Conservation (phyloP, 163 green algal species). For the Chlorella variabilis region DNA sequence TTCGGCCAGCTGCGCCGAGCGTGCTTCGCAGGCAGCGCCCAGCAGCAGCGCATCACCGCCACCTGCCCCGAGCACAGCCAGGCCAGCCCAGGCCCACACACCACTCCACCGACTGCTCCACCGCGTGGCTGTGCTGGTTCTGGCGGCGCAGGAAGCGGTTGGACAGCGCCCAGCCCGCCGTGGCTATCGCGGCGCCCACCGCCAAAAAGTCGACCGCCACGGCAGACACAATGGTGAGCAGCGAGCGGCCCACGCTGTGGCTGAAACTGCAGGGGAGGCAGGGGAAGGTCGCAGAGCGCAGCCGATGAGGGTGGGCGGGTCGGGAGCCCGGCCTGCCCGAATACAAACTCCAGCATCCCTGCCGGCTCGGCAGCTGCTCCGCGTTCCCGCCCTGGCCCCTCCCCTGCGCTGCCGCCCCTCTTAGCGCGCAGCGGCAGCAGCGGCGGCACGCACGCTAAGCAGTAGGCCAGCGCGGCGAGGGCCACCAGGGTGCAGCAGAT, state of each 20-base stretch:
- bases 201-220: conserved; percentile 87
- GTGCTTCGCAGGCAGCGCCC: no score
- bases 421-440: neutral
- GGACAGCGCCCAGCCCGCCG: conserved; percentile 82
- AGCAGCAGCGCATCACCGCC: no score
- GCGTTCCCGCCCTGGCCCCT: no score
- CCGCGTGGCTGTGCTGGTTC: conserved; percentile 70
- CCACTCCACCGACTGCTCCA: conserved; percentile 93
- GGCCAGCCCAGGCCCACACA: no score
- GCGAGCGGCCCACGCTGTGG: conserved; percentile 65
- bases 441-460: conserved; percentile 67
- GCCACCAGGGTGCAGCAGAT: conserved; percentile 78
- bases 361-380: no score
- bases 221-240: conserved; percentile 73
- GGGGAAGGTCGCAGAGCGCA: neutral
- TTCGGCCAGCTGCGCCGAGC: no score
- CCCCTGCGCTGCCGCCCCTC: no score
- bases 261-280: conserved; percentile 74
- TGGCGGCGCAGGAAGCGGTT: conserved; percentile 82
- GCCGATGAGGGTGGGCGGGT: no score
- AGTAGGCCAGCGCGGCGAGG: conserved; percentile 77
- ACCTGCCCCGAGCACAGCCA: no score
- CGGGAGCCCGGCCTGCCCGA: no score
- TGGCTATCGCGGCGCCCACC: conserved; percentile 77
- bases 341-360: no score